phyloP scores from a whole-genome alignment of 441 rosid genomes.

The Manihot esculenta region DNA sequence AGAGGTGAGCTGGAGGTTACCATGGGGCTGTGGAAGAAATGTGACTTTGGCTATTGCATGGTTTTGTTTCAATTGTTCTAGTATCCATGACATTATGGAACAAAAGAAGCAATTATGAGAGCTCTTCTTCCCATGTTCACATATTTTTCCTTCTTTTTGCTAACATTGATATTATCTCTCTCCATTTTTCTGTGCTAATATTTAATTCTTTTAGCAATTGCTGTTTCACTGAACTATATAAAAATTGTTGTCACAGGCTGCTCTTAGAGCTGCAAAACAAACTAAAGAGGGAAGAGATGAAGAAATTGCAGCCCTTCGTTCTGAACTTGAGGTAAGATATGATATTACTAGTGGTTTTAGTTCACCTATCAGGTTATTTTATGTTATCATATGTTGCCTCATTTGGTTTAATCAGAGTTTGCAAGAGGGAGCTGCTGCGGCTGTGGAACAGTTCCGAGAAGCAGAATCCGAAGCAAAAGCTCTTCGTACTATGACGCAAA shows the following conservation, averaged over 20 bases:
- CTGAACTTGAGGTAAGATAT: conserved; percentile 66
- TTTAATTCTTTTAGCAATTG: conserved; percentile 6
- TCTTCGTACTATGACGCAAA: conserved; percentile 74
- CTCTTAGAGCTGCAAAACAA: conserved; percentile 77
- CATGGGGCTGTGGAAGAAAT: conserved; percentile 8
- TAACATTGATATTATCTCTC: not conserved
- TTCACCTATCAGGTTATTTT: conserved; percentile 18
- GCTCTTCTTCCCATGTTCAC: conserved; percentile 9
- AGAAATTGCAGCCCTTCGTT: conserved; percentile 60
- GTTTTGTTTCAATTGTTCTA: not conserved
- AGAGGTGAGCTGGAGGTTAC: conserved; percentile 51
- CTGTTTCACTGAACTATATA: conserved; percentile 11
- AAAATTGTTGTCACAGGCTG: conserved; percentile 41
- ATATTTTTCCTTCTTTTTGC: conserved; percentile 4
- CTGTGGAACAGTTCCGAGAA: conserved; percentile 62
- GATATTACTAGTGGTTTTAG: conserved; percentile 13
- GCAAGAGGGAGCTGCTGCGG: conserved; percentile 61
- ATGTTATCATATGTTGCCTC: conserved; percentile 17
- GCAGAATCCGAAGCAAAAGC: conserved; percentile 80
- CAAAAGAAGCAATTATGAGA: conserved; percentile 5
- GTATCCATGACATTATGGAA: conserved; percentile 14
- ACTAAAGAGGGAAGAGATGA: conserved; percentile 66
- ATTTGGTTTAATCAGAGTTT: conserved; percentile 47
- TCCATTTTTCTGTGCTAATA: not conserved
- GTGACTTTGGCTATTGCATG: conserved; percentile 10